phyloP scores from a whole-genome alignment of 148 eudicot genomes.

The Heliamphora exappendiculata region DNA sequence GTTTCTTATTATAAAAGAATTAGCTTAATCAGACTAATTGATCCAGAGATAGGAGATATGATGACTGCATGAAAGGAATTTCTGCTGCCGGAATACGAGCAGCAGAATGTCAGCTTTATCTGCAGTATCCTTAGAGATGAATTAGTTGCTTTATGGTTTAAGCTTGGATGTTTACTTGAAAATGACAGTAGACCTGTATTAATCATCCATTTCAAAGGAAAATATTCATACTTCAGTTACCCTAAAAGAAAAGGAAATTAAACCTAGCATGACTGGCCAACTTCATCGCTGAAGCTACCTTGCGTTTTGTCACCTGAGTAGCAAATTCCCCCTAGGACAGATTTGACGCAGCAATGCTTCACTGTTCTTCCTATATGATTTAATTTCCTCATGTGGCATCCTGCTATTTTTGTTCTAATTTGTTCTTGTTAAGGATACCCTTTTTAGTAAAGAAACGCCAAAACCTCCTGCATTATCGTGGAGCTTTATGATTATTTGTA shows the following conservation, averaged over 20 bases:
- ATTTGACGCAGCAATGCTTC: neutral
- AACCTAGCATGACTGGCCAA: neutral
- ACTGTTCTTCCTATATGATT: neutral
- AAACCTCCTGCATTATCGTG: neutral
- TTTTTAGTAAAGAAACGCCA: neutral
- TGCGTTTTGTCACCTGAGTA: neutral
- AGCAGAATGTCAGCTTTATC: no score
- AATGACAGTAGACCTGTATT: neutral
- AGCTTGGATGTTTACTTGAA: neutral
- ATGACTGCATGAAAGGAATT: neutral
- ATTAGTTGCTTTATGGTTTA: neutral
- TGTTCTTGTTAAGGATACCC: neutral
- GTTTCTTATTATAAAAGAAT: no score
- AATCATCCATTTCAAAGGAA: neutral
- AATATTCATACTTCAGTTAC: neutral
- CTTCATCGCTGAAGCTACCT: neutral
- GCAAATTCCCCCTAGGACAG: neutral
- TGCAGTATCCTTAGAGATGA: conserved; percentile 6
- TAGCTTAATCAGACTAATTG: no score
- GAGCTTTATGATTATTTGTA: neutral
- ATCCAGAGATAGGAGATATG: no score
- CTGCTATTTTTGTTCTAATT: neutral
- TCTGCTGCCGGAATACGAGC: neutral
- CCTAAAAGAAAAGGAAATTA: neutral
- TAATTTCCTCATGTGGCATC: neutral